A percentile compares a stretch with the other conserved stretches of the same genome.
Conservation (phyloP, 495 filamentous ascomycete species). For the Tetracladium setigerum region DNA sequence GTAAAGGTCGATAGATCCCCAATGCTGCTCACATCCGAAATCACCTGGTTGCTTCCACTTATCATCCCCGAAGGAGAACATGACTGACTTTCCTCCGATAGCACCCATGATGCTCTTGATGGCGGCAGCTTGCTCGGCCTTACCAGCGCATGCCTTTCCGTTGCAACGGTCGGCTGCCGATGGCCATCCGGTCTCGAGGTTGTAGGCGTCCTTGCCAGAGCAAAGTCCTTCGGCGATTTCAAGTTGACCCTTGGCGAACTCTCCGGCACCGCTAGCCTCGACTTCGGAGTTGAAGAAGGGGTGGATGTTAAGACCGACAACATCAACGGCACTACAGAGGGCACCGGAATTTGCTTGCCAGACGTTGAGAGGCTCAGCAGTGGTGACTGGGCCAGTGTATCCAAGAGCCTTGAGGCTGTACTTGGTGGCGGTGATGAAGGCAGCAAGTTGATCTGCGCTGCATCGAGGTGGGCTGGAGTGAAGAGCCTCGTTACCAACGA, state of each 20-base stretch:
- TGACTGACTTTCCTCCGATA: constrained; percentile 49
- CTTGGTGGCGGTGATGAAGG: constrained; percentile 55
- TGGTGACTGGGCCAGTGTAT: constrained; percentile 72
- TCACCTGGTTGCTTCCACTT: constrained; percentile 67
- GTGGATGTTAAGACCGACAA: constrained; percentile 79
- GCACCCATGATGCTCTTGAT: constrained; percentile 52
- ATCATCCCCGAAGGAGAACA: constrained; percentile 79
- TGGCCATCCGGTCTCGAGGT: constrained; percentile 93
- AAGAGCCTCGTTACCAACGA: constrained; percentile 86
- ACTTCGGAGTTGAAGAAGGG: constrained; percentile 81
- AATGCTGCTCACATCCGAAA: constrained; percentile 72
- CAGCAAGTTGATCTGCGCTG: constrained; percentile 50
- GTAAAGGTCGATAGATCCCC: constrained; percentile 57
- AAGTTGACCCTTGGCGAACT: constrained; percentile 63
- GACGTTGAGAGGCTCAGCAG: constrained; percentile 75
- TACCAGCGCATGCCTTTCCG: constrained; percentile 63
- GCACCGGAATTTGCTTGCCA: constrained; percentile 45
- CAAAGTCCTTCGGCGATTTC: constrained; percentile 58
- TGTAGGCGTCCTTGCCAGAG: constrained; percentile 54
- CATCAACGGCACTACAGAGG: constrained; percentile 69
- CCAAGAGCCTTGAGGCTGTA: constrained; percentile 46
- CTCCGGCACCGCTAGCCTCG: constrained; percentile 55
- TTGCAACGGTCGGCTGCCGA: constrained; percentile 55
- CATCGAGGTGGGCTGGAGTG: constrained; percentile 30
- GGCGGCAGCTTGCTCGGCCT: constrained; percentile 59